These are phyloP conservation scores for Salix arbutifolia DNA, from an alignment of 345 rosid genomes.

Conservation along the genomic window DNA sequence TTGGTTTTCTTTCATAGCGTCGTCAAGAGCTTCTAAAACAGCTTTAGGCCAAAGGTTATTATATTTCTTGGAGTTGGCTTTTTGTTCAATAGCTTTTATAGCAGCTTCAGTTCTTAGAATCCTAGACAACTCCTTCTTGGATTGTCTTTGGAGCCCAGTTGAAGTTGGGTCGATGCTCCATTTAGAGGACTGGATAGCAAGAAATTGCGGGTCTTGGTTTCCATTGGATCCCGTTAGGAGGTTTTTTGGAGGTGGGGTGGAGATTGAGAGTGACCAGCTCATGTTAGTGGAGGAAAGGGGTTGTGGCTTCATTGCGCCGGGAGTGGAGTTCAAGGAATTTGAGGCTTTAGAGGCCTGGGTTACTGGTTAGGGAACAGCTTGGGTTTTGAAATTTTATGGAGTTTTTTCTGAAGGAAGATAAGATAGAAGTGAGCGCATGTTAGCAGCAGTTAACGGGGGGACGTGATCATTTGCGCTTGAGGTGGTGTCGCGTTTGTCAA, in stretches of 20 bases:
- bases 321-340: too few relatives aligned
- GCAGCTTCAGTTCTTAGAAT: conserved; percentile 68
- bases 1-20: conserved; percentile 48
- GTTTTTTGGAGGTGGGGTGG: conserved; percentile 35
- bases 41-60: conserved; percentile 74
- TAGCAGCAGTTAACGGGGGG: too few relatives aligned
- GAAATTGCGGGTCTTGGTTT: conserved; percentile 3
- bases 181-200: conserved; percentile 15
- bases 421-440: too few relatives aligned
- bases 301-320: conserved; percentile 13
- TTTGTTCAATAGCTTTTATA: conserved; percentile 56
- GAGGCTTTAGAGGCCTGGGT: too few relatives aligned
- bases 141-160: conserved; percentile 37
- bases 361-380: too few relatives aligned
- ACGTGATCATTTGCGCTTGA: too few relatives aligned
- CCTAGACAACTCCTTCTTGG: conserved; percentile 56
- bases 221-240: conserved; percentile 15
- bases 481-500: too few relatives aligned
- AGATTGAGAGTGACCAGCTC: conserved; percentile 8
- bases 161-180: conserved; percentile 19
- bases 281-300: not conserved
- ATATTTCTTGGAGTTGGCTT: conserved; percentile 68
- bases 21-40: conserved; percentile 82
- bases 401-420: not conserved
- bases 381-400: not conserved